Percentiles rank a stretch among this genome's conserved stretches.
Evolutionary conservation across 306 rosid genomes (phyloP).

Genomic region (Trifolium repens): DNA sequence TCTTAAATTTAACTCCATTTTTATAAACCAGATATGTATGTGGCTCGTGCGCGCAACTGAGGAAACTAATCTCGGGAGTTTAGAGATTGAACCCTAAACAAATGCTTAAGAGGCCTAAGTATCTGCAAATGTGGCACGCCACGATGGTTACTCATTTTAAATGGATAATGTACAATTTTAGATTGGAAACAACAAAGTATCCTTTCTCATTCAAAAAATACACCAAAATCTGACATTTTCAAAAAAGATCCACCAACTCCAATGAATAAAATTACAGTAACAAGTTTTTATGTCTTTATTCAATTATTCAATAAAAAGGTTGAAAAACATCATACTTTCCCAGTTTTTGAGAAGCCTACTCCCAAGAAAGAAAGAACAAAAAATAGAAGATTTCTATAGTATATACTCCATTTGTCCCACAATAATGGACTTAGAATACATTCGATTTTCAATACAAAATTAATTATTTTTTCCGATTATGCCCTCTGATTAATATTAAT

Average conservation of each 20-base stretch:
- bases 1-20: background rate
- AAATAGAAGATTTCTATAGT: background rate
- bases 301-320: background rate
- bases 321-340: constrained; percentile 10
- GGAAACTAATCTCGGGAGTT: background rate
- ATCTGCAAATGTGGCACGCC: background rate
- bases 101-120: background rate
- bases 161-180: background rate
- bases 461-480: background rate
- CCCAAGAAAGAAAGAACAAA: background rate
- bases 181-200: constrained; percentile 2
- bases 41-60: background rate
- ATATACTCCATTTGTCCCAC: background rate
- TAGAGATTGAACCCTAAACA: background rate
- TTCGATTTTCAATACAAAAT: background rate
- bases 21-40: background rate
- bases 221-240: constrained; percentile 29
- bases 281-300: constrained; percentile 22
- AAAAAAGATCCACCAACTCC: constrained; percentile 27
- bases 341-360: constrained; percentile 29
- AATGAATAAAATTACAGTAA: constrained; percentile 9
- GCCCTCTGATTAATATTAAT: constrained; percentile 3
- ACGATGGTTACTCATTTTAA: background rate
- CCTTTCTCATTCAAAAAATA: constrained; percentile 31
- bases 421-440: background rate